These are phyloP conservation scores for Aspergillus spinulosporus DNA, from an alignment of 2,329 filamentous ascomycete species.

Conservation along the genomic window DNA sequence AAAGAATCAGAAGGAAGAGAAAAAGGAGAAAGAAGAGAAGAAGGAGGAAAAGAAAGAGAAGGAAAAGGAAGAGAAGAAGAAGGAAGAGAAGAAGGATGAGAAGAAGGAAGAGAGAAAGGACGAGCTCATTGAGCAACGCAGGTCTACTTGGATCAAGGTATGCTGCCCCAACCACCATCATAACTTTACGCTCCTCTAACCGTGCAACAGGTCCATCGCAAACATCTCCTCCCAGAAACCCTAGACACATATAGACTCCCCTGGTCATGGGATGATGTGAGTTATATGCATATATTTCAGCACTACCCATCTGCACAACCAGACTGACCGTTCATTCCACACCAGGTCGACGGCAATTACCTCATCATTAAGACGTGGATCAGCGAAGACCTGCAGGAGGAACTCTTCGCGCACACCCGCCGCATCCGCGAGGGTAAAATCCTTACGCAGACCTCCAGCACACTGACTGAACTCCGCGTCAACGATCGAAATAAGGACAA, in stretches of 20 bases:
- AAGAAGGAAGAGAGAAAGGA: slow-evolving; percentile 16
- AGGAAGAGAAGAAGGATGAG: slow-evolving; percentile 37
- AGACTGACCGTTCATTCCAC: background rate
- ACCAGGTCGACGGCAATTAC: slow-evolving; percentile 26
- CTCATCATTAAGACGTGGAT: no score
- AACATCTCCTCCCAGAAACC: no score
- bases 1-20: slow-evolving; percentile 35
- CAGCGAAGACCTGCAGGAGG: no score
- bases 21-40: slow-evolving; percentile 23
- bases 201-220: no score
- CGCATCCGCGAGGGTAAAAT: slow-evolving; percentile 34
- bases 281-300: no score
- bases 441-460: slow-evolving; percentile 36
- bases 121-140: slow-evolving; percentile 15
- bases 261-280: no score
- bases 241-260: no score
- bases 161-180: no score
- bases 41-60: slow-evolving; percentile 42
- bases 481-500: slow-evolving; percentile 46
- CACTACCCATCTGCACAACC: background rate
- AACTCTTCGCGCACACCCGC: no score
- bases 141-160: slow-evolving; percentile 1
- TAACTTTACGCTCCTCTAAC: no score
- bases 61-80: slow-evolving; percentile 35
- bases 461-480: slow-evolving; percentile 43